Conservation (phyloP, 129 eudicot genomes). For the Deinandra increscens region DNA sequence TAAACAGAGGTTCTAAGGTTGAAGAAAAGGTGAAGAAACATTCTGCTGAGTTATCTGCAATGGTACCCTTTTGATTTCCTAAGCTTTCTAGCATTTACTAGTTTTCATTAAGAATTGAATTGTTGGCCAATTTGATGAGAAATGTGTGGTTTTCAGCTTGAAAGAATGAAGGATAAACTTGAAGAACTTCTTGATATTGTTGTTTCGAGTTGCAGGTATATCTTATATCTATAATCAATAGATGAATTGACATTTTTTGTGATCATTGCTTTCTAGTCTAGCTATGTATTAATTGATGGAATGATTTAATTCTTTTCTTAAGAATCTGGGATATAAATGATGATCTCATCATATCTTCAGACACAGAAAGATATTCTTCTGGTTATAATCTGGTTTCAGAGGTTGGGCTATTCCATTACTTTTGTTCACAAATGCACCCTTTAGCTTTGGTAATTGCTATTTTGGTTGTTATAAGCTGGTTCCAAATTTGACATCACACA, state of each 20-base stretch:
- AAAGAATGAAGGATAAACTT: conserved; percentile 55
- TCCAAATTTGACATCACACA: neutral
- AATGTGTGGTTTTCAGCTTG: conserved; percentile 46
- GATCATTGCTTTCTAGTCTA: neutral
- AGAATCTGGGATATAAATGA: neutral
- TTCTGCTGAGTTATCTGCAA: conserved; percentile 46
- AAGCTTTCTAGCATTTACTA: neutral
- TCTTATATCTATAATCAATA: neutral
- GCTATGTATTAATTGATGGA: neutral
- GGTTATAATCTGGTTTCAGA: conserved; percentile 3
- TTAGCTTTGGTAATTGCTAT: neutral
- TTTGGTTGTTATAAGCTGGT: neutral
- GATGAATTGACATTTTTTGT: neutral
- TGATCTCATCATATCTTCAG: neutral
- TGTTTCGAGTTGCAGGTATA: conserved; percentile 66
- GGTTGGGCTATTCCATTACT: neutral
- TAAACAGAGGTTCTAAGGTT: conserved; percentile 41
- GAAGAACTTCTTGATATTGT: conserved; percentile 63
- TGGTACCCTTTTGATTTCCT: conserved; percentile 35
- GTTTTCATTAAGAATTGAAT: neutral
- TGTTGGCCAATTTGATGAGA: conserved; percentile 1
- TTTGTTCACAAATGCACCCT: neutral
- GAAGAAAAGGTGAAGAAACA: conserved; percentile 53
- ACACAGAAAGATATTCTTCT: neutral
- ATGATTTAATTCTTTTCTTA: neutral